These are phyloP conservation scores for Gymnopus androsaceus DNA, from an alignment of 1,284 basidiomycete species.

Conservation along the genomic window DNA sequence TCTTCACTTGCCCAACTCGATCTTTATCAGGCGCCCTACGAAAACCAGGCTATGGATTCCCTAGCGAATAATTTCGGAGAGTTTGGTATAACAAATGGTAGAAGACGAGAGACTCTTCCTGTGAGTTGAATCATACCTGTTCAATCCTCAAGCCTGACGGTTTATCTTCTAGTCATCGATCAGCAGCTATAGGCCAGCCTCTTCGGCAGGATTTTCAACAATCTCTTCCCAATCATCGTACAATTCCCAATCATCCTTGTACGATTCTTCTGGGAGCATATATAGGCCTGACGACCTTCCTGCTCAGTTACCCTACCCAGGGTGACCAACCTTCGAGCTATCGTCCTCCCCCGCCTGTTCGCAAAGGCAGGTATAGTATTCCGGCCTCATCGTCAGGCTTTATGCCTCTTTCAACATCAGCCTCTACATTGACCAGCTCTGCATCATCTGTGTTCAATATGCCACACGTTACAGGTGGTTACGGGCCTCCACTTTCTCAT, in stretches of 20 bases:
- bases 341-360: constrained; percentile 33
- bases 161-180: constrained; percentile 34
- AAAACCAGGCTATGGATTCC: constrained; percentile 49
- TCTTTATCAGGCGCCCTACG: constrained; percentile 77
- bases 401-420: constrained; percentile 42
- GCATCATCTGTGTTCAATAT: constrained; percentile 31
- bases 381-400: constrained; percentile 73
- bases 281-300: constrained; percentile 39
- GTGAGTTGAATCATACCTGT: constrained; percentile 43
- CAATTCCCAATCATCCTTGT: constrained; percentile 31
- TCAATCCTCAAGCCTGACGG: neutral
- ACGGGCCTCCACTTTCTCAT: constrained; percentile 12
- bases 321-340: constrained; percentile 44
- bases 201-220: constrained; percentile 37
- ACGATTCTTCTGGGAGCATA: constrained; percentile 29
- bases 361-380: constrained; percentile 66
- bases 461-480: constrained; percentile 37
- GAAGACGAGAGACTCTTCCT: constrained; percentile 62
- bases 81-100: constrained; percentile 52
- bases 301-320: constrained; percentile 45
- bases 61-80: constrained; percentile 67
- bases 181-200: constrained; percentile 42
- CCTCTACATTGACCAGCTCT: constrained; percentile 27
- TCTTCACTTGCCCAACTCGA: constrained; percentile 61
- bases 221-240: constrained; percentile 29